Evolutionary conservation across 768 basidiomycete species (phyloP).

Genomic region (Hericium alpestre): DNA sequence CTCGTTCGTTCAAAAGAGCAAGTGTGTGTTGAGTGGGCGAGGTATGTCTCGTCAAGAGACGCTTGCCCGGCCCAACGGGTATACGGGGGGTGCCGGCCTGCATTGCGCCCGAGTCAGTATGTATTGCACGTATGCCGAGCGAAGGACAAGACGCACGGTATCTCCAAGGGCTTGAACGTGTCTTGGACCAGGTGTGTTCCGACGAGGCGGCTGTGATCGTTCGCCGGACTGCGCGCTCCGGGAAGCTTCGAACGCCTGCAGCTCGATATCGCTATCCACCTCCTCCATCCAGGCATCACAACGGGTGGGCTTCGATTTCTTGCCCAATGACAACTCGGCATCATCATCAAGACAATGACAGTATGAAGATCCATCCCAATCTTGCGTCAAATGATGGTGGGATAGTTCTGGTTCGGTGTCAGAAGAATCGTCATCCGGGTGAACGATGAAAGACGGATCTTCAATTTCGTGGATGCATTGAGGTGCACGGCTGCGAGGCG

Average conservation of each 20-base stretch:
- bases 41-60: conserved; percentile 22
- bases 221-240: neutral
- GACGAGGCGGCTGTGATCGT: neutral
- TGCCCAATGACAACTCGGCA: neutral
- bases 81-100: neutral
- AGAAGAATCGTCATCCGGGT: conserved; percentile 4
- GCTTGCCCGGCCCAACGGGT: neutral
- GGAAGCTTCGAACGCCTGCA: conserved; percentile 31
- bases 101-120: no score
- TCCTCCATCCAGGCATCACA: conserved; percentile 43
- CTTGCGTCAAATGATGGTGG: no score
- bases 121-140: no score
- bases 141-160: neutral
- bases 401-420: neutral
- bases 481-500: neutral
- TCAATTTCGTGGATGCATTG: conserved; percentile 49
- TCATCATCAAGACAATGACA: conserved; percentile 15
- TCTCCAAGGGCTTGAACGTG: neutral
- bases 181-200: neutral
- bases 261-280: conserved; percentile 42
- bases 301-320: conserved; percentile 27
- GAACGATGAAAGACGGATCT: conserved; percentile 21
- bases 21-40: conserved; percentile 36
- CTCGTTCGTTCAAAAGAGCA: conserved; percentile 47
- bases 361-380: conserved; percentile 2